Evolutionary conservation across 148 eudicot species (phyloP).

Genomic region (Polygonum maritimum): DNA sequence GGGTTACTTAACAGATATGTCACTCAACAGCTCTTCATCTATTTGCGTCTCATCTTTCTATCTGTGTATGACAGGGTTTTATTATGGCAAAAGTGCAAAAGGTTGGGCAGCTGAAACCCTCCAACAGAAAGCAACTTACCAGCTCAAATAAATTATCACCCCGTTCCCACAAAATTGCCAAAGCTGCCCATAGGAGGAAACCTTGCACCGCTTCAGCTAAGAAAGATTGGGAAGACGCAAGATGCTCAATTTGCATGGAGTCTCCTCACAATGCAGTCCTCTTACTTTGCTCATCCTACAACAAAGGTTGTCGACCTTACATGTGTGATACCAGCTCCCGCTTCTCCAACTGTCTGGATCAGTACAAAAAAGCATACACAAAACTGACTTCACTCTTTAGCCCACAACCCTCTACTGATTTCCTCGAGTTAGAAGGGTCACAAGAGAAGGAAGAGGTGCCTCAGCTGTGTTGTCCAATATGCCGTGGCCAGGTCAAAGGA

Average conservation of each 20-base stretch:
- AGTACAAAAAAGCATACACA: slow-evolving; percentile 41
- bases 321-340: slow-evolving; percentile 53
- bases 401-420: slow-evolving; percentile 3
- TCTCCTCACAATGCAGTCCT: slow-evolving; percentile 54
- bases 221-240: slow-evolving; percentile 47
- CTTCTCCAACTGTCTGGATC: slow-evolving; percentile 48
- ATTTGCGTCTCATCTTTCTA: neutral
- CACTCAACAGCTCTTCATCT: neutral
- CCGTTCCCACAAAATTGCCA: slow-evolving; percentile 33
- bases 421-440: slow-evolving; percentile 14
- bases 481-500: slow-evolving; percentile 90
- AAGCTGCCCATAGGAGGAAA: slow-evolving; percentile 30
- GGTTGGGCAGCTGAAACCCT: slow-evolving; percentile 26
- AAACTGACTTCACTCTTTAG: slow-evolving; percentile 28
- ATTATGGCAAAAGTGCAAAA: slow-evolving; percentile 56
- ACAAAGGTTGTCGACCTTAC: slow-evolving; percentile 58
- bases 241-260: slow-evolving; percentile 53
- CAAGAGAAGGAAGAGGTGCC: slow-evolving; percentile 27
- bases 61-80: slow-evolving; percentile 25
- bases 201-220: slow-evolving; percentile 21
- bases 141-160: slow-evolving; percentile 23
- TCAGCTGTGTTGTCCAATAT: slow-evolving; percentile 67
- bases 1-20: neutral
- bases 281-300: slow-evolving; percentile 45
- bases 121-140: slow-evolving; percentile 18